Evolutionary conservation across 768 basidiomycete genomes (phyloP).

Genomic region (Dacryopinax spathularia): DNA sequence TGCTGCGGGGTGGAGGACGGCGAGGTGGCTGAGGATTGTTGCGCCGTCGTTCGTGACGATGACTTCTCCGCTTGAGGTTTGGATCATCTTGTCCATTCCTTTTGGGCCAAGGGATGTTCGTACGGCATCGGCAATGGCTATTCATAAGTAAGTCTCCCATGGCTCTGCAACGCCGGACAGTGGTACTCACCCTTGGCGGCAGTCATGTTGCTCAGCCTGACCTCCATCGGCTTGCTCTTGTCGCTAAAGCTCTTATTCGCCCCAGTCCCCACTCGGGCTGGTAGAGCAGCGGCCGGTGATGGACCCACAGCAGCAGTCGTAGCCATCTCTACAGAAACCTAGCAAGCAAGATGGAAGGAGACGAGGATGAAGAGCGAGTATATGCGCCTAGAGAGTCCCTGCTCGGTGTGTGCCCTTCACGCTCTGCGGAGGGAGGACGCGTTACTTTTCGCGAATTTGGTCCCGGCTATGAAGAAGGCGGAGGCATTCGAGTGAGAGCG

Average conservation of each 20-base stretch:
- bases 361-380: no score
- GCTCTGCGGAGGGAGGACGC: not conserved
- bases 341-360: not conserved
- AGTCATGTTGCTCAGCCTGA: conserved; percentile 91
- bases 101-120: conserved; percentile 90
- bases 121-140: conserved; percentile 95
- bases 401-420: not conserved
- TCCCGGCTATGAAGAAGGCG: not conserved
- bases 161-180: not conserved
- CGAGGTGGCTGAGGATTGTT: conserved; percentile 88
- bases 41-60: conserved; percentile 99
- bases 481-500: not conserved
- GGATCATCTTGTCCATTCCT: conserved; percentile 99
- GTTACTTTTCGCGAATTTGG: conserved; percentile 2
- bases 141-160: conserved; percentile 7
- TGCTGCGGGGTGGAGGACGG: conserved; percentile 93
- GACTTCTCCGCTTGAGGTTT: conserved; percentile 90
- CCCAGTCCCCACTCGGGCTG: conserved; percentile 22
- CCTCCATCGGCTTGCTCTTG: conserved; percentile 97
- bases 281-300: not conserved
- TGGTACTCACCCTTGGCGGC: conserved; percentile 73
- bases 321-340: conserved; percentile 6
- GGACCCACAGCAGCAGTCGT: conserved; percentile 3
- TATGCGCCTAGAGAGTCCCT: no score
- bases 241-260: conserved; percentile 75